Evolutionary conservation across 2,329 filamentous ascomycete species (phyloP).

Genomic region (Arthrobotrys sinensis): DNA sequence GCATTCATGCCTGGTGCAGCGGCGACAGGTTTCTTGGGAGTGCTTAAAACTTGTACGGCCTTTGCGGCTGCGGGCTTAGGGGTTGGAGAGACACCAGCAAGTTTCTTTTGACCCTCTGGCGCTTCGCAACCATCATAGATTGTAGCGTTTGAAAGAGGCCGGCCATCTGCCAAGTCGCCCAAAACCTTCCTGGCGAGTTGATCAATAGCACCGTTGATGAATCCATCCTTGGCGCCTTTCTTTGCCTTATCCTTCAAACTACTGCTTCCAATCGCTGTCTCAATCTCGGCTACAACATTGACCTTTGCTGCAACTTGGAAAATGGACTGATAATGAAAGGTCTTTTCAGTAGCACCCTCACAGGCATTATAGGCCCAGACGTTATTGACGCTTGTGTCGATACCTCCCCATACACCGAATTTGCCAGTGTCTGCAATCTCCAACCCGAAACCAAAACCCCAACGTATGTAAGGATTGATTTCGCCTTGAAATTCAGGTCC

Average conservation of each 20-base stretch:
- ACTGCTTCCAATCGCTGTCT: neutral
- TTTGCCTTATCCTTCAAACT: conserved; percentile 5
- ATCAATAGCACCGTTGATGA: conserved; percentile 14
- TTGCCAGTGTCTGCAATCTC: conserved; percentile 6
- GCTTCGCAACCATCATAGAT: conserved; percentile 16
- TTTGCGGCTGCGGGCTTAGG: neutral
- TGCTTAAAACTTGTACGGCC: neutral
- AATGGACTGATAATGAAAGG: neutral
- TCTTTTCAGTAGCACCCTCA: conserved; percentile 4
- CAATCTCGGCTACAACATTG: conserved; percentile 11
- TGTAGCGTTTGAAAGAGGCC: neutral
- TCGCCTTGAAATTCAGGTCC: conserved; percentile 11
- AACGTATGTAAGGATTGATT: conserved; percentile 13
- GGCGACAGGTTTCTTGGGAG: too few species aligned
- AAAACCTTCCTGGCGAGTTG: neutral
- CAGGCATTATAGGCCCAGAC: conserved; percentile 6
- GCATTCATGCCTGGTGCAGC: too few species aligned
- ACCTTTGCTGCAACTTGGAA: conserved; percentile 13
- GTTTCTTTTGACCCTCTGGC: neutral
- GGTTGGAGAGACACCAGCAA: neutral
- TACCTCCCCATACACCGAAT: conserved; percentile 3
- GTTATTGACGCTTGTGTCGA: conserved; percentile 5
- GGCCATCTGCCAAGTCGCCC: conserved; percentile 7
- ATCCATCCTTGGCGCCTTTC: conserved; percentile 8
- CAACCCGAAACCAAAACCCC: conserved; percentile 4